Percentiles rank a stretch among this genome's conserved stretches.
These are phyloP conservation scores for Peterozyma xylosa DNA, from an alignment of 805 yeast species.

Conservation along the genomic window DNA sequence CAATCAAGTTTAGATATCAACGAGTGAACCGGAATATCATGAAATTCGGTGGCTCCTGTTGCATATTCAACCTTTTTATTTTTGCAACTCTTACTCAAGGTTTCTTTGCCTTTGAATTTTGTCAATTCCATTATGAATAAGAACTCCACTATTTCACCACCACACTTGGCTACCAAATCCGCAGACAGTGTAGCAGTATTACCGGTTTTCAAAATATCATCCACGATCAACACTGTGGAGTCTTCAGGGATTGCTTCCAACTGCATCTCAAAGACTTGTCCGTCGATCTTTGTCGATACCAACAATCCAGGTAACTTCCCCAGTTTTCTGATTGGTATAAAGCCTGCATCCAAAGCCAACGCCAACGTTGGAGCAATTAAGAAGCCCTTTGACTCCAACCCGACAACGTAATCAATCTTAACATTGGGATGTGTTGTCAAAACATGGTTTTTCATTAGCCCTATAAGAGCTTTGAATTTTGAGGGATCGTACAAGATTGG, in stretches of 20 bases:
- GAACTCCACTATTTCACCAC: constrained; percentile 71
- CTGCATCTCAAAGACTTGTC: constrained; percentile 85
- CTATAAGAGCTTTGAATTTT: constrained; percentile 70
- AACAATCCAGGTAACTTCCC: constrained; percentile 92
- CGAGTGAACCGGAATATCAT: no score
- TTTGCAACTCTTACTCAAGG: constrained; percentile 28
- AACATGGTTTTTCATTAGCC: constrained; percentile 72
- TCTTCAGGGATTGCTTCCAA: constrained; percentile 70
- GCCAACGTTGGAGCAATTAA: constrained; percentile 94
- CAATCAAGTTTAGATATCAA: no score
- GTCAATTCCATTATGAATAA: constrained; percentile 88
- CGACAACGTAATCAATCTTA: constrained; percentile 82
- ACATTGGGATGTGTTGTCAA: constrained; percentile 41
- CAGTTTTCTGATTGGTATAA: constrained; percentile 89
- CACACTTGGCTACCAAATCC: constrained; percentile 58
- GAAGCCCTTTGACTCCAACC: constrained; percentile 94
- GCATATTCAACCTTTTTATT: no score
- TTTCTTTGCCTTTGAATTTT: constrained; percentile 88
- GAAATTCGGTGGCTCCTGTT: no score
- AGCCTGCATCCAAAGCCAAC: constrained; percentile 78
- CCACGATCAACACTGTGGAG: constrained; percentile 78
- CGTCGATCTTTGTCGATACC: constrained; percentile 69
- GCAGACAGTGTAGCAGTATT: constrained; percentile 96
- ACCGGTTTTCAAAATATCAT: constrained; percentile 96
- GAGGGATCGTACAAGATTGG: constrained; percentile 84